These are phyloP conservation scores for Psilocybe subaeruginosa DNA, from an alignment of 768 basidiomycete species.

Conservation along the genomic window DNA sequence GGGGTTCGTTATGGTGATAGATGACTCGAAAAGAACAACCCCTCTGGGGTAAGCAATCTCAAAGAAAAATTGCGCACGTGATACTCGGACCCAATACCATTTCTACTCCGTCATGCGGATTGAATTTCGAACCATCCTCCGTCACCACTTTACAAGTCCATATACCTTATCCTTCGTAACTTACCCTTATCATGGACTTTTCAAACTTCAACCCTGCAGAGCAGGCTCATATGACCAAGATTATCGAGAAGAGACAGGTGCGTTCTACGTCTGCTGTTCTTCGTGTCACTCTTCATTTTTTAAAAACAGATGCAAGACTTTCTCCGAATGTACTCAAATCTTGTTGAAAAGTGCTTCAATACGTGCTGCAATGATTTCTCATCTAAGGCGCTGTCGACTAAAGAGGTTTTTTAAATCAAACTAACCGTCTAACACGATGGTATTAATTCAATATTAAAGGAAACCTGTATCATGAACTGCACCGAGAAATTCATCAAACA, in stretches of 20 bases:
- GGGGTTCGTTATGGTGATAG: neutral
- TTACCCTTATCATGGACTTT: slow-evolving; percentile 73
- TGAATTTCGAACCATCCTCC: neutral
- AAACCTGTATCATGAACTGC: slow-evolving; percentile 90
- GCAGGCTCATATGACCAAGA: slow-evolving; percentile 93
- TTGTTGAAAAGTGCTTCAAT: slow-evolving; percentile 96
- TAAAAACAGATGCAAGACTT: slow-evolving; percentile 93
- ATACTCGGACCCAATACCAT: slow-evolving; percentile 1
- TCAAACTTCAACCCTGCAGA: slow-evolving; percentile 88
- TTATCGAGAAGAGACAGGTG: slow-evolving; percentile 98
- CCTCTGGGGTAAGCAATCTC: neutral
- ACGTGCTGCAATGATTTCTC: slow-evolving; percentile 97
- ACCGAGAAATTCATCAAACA: slow-evolving; percentile 98
- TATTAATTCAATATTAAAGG: slow-evolving; percentile 46
- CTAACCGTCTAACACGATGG: neutral
- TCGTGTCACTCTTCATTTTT: slow-evolving; percentile 7
- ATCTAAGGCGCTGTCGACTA: slow-evolving; percentile 88
- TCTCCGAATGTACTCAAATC: slow-evolving; percentile 88
- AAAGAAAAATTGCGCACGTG: slow-evolving; percentile 24
- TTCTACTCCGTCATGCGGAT: slow-evolving; percentile 7
- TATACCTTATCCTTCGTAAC: slow-evolving; percentile 15
- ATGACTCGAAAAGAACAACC: neutral
- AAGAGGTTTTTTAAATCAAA: slow-evolving; percentile 64
- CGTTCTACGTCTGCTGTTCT: neutral
- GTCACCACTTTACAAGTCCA: slow-evolving; percentile 11